Base-by-base conservation (phyloP, 371 early-diverging fungal genomes). In the Zopfochytrium polystomum region DNA sequence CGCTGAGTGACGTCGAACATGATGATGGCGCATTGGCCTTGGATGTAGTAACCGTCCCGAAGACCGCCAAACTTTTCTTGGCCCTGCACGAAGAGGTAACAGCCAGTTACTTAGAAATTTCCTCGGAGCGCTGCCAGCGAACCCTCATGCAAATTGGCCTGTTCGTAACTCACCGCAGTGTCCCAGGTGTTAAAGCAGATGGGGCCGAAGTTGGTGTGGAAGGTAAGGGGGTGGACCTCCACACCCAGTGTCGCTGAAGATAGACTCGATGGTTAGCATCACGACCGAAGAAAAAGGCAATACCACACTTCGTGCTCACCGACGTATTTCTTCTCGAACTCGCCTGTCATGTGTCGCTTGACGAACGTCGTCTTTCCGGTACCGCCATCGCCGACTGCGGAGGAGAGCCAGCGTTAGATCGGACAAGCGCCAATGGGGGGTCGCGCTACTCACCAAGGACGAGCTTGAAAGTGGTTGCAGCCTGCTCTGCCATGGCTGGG, bases 331-430 rank as follows among this genome's bases (percentile, higher is more conserved):
- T 98, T 97, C 81, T 96, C 98, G 76, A 99, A 99, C 83, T 96
- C 98, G 73, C 99, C 99, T 68, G 98, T 94, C 81, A 95, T 86
- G 75, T 99, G 98, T 74, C 99, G 96, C 86, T 99, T 99, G 67
- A 99, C 98, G 74, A 97, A 99, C 65, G 99, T 99, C 67, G 99
- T 99, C 85, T 99, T 99, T 67, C 99, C 99, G 60, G 99, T 98
- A 82, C 99, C 99, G 79, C 99, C 99, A 80, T 99, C 99, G 65
- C 99, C 99, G 73, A 99, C 97, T 78, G 34, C 9, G 54, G 27
- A 47, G n/a, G 27, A 45, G 15, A 31, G 11, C 52, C 29, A 45
- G 23, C 20, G 44, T 5, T 1, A 26, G 23, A 9, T 22, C 5
- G 9, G 7, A 22, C 38, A 15, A 7, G 32, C 1, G 35, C n/a